Evolutionary conservation across 2,329 filamentous ascomycete species (phyloP), one percentile per base, ranked within the genome.

Genomic region (Coniochaeta ligniaria): DNA sequence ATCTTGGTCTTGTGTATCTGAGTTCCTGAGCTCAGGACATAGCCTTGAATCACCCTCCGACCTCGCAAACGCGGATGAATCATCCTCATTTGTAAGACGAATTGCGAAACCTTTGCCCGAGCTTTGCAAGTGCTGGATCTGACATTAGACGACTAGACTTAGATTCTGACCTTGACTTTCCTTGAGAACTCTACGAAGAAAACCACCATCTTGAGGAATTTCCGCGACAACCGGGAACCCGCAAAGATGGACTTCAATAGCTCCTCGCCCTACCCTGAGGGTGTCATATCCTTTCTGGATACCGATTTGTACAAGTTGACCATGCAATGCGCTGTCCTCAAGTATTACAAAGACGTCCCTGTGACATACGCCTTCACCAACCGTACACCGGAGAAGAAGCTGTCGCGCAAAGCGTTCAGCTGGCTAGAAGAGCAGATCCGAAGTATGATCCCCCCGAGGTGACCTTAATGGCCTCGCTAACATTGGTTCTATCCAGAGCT

Each of bases 321-420:
- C 22, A 99, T 99, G 95, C 95, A 99, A 88, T 96, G 91, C 72
- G 92, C 92, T 63, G 89, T 98, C 65, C 83, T 96, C 67, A 96
- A 96, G 75, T 96, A 93, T 78, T 98, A 96, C 74, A 89, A 89
- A 36, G 82, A 93, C 61, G 78, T 86, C 68, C 84, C 88, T 52
- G 95, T 98, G 61, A 92, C 91, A 2, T 99, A 98, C 72, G 86
- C 90, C 62, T 97, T 96, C 77, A 98, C 92, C 58, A 99, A 99
- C 73, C 89, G 95, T 58, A 99, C 95, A 1, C 91, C 92, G 8
- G 87, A 96, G 63, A 96, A 97, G 86, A 92, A 93, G 73, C 80
- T 99, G 62, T 96, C 86, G 28, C 85, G 92, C 67, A 83, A 82
- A 60, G 95, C 92, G 35, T 96, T 91, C 75, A 81, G 81, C 57